Conservation (phyloP, 1,284 basidiomycete species). For the Fomitopsis betulina region DNA sequence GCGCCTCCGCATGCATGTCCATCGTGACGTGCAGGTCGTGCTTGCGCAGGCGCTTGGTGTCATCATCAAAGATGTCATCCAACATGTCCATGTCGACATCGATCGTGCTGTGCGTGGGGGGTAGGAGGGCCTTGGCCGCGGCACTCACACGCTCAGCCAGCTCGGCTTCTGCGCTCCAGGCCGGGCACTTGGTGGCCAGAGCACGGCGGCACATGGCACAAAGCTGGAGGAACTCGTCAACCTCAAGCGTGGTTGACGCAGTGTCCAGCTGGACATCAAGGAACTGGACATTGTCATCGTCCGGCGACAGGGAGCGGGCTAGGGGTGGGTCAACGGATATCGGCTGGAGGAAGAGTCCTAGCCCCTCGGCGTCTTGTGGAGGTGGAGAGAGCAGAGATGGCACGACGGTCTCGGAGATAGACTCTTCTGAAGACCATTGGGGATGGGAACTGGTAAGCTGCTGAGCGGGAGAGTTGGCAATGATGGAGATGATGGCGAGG, state of each 20-base stretch:
- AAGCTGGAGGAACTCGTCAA: slow-evolving; percentile 26
- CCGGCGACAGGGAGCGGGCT: slow-evolving; percentile 43
- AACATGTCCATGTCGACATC: background rate
- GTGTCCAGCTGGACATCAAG: slow-evolving; percentile 34
- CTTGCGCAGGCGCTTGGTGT: slow-evolving; percentile 20
- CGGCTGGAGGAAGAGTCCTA: slow-evolving; percentile 22
- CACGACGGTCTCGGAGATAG: slow-evolving; percentile 1
- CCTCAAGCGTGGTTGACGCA: slow-evolving; percentile 27
- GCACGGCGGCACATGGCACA: slow-evolving; percentile 35
- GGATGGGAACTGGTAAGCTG: slow-evolving; percentile 7
- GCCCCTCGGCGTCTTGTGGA: slow-evolving; percentile 13
- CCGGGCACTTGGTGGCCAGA: slow-evolving; percentile 35
- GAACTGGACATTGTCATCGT: slow-evolving; percentile 34
- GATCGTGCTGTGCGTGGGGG: slow-evolving; percentile 6
- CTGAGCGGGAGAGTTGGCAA: slow-evolving; percentile 10
- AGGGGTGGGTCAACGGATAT: slow-evolving; percentile 22
- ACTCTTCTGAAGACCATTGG: background rate
- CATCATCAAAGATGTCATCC: slow-evolving; percentile 7
- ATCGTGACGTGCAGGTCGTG: slow-evolving; percentile 34
- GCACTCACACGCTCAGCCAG: slow-evolving; percentile 25
- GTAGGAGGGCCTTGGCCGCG: slow-evolving; percentile 20
- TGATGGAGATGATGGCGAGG: slow-evolving; percentile 11
- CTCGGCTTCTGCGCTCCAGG: slow-evolving; percentile 33
- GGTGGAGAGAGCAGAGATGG: slow-evolving; percentile 9
- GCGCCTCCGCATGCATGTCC: slow-evolving; percentile 39